Evolutionary conservation across 345 rosid genomes (phyloP).

Genomic region (Gossypium ekmanianum): DNA sequence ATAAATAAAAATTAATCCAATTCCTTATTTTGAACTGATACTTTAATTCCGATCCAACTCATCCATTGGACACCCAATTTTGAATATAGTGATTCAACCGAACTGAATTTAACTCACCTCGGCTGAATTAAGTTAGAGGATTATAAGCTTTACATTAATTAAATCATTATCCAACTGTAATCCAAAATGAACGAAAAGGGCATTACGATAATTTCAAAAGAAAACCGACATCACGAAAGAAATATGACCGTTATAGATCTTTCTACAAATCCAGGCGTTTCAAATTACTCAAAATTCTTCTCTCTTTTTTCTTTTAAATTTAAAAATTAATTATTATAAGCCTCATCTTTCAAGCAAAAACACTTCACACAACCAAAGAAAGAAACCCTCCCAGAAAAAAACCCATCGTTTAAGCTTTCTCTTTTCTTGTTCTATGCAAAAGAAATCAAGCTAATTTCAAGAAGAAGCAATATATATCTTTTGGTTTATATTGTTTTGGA

Average conservation of each 20-base stretch:
- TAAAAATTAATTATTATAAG: neutral
- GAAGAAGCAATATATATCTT: neutral
- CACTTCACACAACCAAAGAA: neutral
- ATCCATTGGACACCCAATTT: too few relatives aligned
- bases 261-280: slow-evolving; percentile 9
- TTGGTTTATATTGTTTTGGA: neutral
- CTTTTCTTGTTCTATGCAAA: slow-evolving; percentile 3
- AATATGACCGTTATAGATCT: slow-evolving; percentile 11
- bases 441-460: neutral
- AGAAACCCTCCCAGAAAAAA: neutral
- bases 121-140: too few relatives aligned
- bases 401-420: neutral
- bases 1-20: too few relatives aligned
- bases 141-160: too few relatives aligned
- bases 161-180: too few relatives aligned
- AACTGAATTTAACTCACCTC: too few relatives aligned
- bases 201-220: neutral
- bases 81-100: too few relatives aligned
- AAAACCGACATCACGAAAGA: neutral
- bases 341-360: neutral
- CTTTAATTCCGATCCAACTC: too few relatives aligned
- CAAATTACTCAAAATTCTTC: neutral
- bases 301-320: neutral
- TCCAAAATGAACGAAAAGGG: neutral
- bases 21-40: too few relatives aligned